Percentiles rank a stretch among this genome's conserved stretches.
These are phyloP conservation scores for Candida chauliodis DNA, from an alignment of 805 yeast genomes.

Conservation along the genomic window DNA sequence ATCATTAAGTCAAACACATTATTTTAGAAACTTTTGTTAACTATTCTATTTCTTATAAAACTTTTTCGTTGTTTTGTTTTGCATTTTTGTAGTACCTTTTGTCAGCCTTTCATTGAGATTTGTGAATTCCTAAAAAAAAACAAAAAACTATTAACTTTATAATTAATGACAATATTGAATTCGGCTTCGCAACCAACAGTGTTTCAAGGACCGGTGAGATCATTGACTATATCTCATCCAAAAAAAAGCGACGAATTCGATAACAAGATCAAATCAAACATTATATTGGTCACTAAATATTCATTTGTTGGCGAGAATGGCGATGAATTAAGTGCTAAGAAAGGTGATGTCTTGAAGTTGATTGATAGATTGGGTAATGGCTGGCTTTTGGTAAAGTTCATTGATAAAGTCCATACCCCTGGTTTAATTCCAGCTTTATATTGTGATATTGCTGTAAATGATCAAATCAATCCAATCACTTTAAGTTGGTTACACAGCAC, in stretches of 20 bases:
- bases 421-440: slow-evolving; percentile 54
- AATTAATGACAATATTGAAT: slow-evolving; percentile 45
- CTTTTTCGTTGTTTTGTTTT: too few relatives aligned
- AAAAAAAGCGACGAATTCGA: slow-evolving; percentile 11
- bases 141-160: too few relatives aligned
- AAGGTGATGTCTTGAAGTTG: slow-evolving; percentile 52
- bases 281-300: slow-evolving; percentile 45
- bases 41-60: too few relatives aligned
- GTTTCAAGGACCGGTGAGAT: slow-evolving; percentile 8
- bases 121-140: too few relatives aligned
- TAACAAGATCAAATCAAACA: slow-evolving; percentile 20
- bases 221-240: slow-evolving; percentile 14
- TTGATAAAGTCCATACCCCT: slow-evolving; percentile 41
- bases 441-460: slow-evolving; percentile 45
- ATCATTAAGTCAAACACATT: too few relatives aligned
- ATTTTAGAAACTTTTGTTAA: too few relatives aligned
- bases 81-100: too few relatives aligned
- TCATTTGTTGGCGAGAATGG: slow-evolving; percentile 41
- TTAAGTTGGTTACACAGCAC: slow-evolving; percentile 29
- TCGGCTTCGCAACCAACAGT: slow-evolving; percentile 14
- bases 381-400: slow-evolving; percentile 55
- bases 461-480: slow-evolving; percentile 35
- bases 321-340: slow-evolving; percentile 42
- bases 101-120: too few relatives aligned
- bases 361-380: slow-evolving; percentile 48